Conservation (phyloP, 345 rosid species). For the Microthlaspi erraticum region DNA sequence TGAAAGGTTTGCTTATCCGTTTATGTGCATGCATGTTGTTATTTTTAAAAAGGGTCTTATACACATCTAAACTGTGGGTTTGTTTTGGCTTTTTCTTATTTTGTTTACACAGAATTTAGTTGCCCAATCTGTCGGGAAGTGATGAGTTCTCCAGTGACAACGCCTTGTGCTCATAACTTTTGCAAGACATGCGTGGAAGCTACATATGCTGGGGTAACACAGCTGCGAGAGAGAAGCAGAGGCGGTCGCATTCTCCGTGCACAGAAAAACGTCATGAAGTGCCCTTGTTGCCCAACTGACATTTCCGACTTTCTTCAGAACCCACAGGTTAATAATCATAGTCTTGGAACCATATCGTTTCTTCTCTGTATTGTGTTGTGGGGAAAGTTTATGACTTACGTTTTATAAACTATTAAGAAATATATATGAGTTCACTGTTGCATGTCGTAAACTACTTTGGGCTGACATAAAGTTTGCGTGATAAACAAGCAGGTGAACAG, state of each 20-base stretch:
- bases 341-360: neutral
- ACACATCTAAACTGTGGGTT: neutral
- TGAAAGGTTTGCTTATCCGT: conserved; percentile 24
- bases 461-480: neutral
- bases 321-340: conserved; percentile 48
- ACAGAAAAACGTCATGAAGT: conserved; percentile 8
- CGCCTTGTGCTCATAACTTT: conserved; percentile 62
- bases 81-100: neutral
- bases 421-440: too few species aligned
- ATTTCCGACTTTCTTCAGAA: conserved; percentile 67
- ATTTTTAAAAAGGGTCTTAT: neutral
- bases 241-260: conserved; percentile 17
- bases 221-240: conserved; percentile 2
- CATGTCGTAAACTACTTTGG: too few species aligned
- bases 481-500: conserved; percentile 59
- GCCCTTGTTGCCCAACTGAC: conserved; percentile 50
- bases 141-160: conserved; percentile 62
- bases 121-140: conserved; percentile 54
- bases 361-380: too few species aligned
- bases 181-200: conserved; percentile 1
- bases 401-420: too few species aligned
- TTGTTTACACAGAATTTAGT: neutral
- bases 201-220: neutral
- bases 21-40: neutral
- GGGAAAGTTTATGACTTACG: too few species aligned